phyloP scores from a whole-genome alignment of 2,329 filamentous ascomycete species.

The Fusarium coicis region DNA sequence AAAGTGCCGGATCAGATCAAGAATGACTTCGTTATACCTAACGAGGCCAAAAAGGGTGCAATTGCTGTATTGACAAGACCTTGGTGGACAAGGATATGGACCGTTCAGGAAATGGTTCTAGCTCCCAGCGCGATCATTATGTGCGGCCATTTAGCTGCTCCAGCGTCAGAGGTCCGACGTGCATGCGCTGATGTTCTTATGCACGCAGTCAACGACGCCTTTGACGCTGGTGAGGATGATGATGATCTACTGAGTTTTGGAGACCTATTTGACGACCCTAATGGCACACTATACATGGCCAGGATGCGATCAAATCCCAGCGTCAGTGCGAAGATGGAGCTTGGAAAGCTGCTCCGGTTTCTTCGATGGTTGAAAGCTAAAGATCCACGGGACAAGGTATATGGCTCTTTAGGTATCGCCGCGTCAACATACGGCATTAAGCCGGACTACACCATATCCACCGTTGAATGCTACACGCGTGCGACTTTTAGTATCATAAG shows the following conservation, averaged over 20 bases:
- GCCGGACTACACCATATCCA: neutral
- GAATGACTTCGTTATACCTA: neutral
- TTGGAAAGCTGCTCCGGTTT: neutral
- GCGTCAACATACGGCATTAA: neutral
- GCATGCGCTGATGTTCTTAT: neutral
- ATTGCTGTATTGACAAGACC: neutral
- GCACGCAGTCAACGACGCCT: neutral
- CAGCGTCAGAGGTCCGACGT: neutral
- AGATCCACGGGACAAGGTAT: neutral
- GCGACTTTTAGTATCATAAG: neutral
- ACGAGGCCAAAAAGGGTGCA: neutral
- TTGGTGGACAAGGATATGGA: neutral
- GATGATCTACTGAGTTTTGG: neutral
- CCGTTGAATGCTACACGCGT: neutral
- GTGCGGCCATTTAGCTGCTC: neutral
- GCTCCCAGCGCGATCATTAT: neutral
- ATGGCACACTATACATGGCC: neutral
- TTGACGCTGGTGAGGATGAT: neutral
- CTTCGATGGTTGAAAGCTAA: neutral
- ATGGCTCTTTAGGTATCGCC: neutral
- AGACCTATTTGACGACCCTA: rapidly evolving
- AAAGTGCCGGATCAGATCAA: rapidly evolving
- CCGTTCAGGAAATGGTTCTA: neutral
- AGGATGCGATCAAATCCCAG: neutral
- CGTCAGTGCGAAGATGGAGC: neutral